A percentile compares a stretch with the other conserved stretches of the same genome.
Conservation (phyloP, 1,139 yeast genomes). For the Kodamaea sp. region DNA sequence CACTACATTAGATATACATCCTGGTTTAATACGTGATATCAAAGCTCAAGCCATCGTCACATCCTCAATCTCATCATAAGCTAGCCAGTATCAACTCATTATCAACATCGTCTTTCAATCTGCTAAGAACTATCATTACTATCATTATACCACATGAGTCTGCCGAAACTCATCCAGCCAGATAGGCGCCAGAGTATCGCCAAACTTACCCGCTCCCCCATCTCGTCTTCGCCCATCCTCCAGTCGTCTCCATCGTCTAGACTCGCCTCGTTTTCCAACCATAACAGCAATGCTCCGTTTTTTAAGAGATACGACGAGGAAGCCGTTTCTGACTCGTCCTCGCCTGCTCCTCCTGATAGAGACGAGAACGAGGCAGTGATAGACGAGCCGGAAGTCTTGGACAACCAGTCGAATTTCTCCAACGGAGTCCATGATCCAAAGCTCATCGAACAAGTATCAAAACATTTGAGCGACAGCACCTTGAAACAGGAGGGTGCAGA, state of each 20-base stretch:
- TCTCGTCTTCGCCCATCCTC: constrained; percentile 12
- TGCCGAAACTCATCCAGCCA: constrained; percentile 5
- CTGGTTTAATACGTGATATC: no score
- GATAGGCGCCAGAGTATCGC: constrained; percentile 15
- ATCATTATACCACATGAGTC: no score
- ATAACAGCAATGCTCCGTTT: constrained; percentile 7
- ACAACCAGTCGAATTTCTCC: constrained; percentile 20
- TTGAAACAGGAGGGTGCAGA: constrained; percentile 22
- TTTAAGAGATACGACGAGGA: constrained; percentile 8
- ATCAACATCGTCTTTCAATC: no score
- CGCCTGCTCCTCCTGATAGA: constrained; percentile 8
- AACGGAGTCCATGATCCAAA: constrained; percentile 28
- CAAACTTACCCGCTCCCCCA: constrained; percentile 15
- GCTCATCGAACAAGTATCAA: constrained; percentile 25
- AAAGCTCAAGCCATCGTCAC: no score
- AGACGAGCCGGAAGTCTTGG: constrained; percentile 6
- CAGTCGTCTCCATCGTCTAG: constrained; percentile 8
- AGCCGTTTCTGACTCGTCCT: constrained; percentile 11
- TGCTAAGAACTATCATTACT: no score
- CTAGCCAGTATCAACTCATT: no score
- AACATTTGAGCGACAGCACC: constrained; percentile 28
- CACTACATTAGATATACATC: no score
- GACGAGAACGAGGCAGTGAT: constrained; percentile 5
- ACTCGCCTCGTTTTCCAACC: constrained; percentile 4
- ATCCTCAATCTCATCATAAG: no score